Base-by-base conservation (phyloP, 176 grass and related monocot species). In the Aegilops umbellulata region DNA sequence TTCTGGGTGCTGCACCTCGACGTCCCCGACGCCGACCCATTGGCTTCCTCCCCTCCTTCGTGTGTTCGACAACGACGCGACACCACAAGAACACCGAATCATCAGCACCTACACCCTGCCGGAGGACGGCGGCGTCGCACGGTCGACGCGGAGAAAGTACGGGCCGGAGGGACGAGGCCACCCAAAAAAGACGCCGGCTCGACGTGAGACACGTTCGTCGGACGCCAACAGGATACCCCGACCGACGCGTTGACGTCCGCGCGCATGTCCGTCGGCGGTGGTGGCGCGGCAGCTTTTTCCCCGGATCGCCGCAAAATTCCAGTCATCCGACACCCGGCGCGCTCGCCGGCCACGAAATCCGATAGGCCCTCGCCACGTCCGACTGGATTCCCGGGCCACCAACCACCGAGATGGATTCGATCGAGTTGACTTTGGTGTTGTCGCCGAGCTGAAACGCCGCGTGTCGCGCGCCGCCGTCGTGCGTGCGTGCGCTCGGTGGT, bases 401-500 rank as follows among this genome's bases (percentile, higher is more conserved):
- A 12, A 63, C 60, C 60, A 12, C 60, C 24, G 23, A 63, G 60
- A 5, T 3, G 60, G 51, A 55, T 20, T 7, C 51, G 17, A 17
- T 55, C 17, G 7, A 25, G 82, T 75, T 80, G 77, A 69, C 70
- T 61, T 49, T 39, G 34, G 0, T 17, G 67, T 10, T 39, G 19
- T 57, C 53, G 19, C 53, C 53, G 53, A 57, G 19, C 19, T 7
- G 53, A 7, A 7, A 32, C 41, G 63, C 55, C 70, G 19, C 58
- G 25, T 65, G 53, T 57, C 53, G 53, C 53, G 22, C 58, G 20
- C 22, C 26, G 51, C 26, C 51, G 32, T 60, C 79, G 63, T 51
- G 71, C 79, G 63, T 51, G 71, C 79, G 63, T 51, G 71, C 71
- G 51, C 64, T 2, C 16, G 71, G 60, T 85, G 69, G 88, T 47